phyloP scores from a whole-genome alignment of 768 basidiomycete genomes.

The Hypsizygus marmoreus region DNA sequence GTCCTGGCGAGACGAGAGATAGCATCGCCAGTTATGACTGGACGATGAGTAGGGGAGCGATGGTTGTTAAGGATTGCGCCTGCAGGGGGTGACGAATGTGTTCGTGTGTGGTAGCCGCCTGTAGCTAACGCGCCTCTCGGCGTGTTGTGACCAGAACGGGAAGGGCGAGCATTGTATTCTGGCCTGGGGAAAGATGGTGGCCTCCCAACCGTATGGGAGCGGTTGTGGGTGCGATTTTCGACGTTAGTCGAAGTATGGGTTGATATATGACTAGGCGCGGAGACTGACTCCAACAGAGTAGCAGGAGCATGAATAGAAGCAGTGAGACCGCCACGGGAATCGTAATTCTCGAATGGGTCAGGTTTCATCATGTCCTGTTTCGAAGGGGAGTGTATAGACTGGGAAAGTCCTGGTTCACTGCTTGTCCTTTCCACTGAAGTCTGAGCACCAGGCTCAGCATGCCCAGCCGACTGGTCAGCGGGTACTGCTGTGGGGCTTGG shows the following conservation, averaged over 20 bases:
- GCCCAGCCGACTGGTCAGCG: neutral
- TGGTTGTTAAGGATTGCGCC: constrained; percentile 31
- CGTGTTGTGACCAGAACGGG: constrained; percentile 47
- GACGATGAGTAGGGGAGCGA: constrained; percentile 49
- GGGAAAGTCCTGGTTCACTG: constrained; percentile 21
- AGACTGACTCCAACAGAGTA: constrained; percentile 38
- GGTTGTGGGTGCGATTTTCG: constrained; percentile 45
- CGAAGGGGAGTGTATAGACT: constrained; percentile 20
- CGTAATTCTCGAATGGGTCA: constrained; percentile 12
- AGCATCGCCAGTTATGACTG: constrained; percentile 75
- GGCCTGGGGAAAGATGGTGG: constrained; percentile 30
- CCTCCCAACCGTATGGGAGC: constrained; percentile 60
- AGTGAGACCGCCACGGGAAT: constrained; percentile 32
- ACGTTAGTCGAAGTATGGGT: constrained; percentile 26
- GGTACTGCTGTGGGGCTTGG: neutral
- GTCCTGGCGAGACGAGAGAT: constrained; percentile 66
- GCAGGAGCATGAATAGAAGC: constrained; percentile 63
- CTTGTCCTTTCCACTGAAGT: constrained; percentile 1
- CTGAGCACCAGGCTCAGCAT: neutral
- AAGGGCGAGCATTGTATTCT: constrained; percentile 31
- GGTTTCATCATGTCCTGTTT: constrained; percentile 11
- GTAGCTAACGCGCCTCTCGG: constrained; percentile 38
- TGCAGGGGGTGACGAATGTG: constrained; percentile 65
- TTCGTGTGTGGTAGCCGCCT: constrained; percentile 52
- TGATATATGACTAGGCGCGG: constrained; percentile 40